Evolutionary conservation across 2,329 filamentous ascomycete genomes (phyloP), one percentile per base, ranked within the genome.

Genomic region (Aciculosporium take): DNA sequence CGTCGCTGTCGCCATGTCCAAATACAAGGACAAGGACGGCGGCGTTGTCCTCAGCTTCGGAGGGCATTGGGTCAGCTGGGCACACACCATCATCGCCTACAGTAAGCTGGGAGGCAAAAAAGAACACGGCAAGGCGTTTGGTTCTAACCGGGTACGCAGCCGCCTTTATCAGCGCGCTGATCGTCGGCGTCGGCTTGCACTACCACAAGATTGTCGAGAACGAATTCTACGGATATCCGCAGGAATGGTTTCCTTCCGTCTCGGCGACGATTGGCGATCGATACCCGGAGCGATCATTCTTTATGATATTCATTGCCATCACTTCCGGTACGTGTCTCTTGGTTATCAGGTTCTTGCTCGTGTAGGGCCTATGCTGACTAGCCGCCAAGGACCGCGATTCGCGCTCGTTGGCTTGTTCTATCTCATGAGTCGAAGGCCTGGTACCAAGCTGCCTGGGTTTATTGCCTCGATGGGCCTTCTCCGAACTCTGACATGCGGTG

Each of bases 161-260:
- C 55, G 88, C 89, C 43, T 96, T 96, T 57, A 49, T 94, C 48
- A 86, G 85, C 57, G 89, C 89, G 45, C 69, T 96, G 49, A 60
- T 89, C 42, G 79, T 94, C 46, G 89, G 89, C 50, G 68, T 80
- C 42, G 73, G 70, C 42, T 72, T 98, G 37, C 91, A 98, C 65
- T 96, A 91, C 66, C 76, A 83, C 57, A 98, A 98, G 68, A 98
- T 98, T 52, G 91, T 98, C 42, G 72, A 95, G 63, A 98, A 98
- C 64, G 87, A 98, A 63, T 84, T 88, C 66, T 94, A 87, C 62
- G 86, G 86, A 52, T 94, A 93, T 57, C 88, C 88, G 2, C 71
- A 94, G 51, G 88, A 95, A 69, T 95, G 88, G 88, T 94, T 94
- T 56, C 88, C 88, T 44, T 94, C 88, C 33, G 88, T 95, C 18